phyloP scores from a whole-genome alignment of 1,284 basidiomycete genomes.

The Malassezia yamatoensis region DNA sequence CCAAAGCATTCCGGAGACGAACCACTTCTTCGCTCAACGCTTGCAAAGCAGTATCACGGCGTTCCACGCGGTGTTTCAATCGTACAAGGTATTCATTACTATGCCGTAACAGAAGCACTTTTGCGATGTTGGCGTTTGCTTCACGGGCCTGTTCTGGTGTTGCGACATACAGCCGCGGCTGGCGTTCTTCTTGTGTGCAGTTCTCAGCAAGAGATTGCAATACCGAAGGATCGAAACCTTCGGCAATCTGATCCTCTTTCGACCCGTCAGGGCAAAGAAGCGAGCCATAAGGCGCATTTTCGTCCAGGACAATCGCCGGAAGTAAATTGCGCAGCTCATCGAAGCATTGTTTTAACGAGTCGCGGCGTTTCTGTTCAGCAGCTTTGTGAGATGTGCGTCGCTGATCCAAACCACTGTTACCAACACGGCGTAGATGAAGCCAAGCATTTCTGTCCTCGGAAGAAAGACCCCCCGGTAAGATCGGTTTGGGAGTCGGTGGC shows the following conservation, averaged over 20 bases:
- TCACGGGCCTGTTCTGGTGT: conserved; percentile 22
- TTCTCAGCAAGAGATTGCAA: conserved; percentile 9
- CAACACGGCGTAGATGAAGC: conserved; percentile 26
- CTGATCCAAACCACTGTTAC: conserved; percentile 44
- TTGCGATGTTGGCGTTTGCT: conserved; percentile 69
- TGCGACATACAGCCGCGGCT: neutral
- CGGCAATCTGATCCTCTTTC: conserved; percentile 32
- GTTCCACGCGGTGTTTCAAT: conserved; percentile 66
- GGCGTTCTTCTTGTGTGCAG: neutral
- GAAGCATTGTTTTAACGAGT: conserved; percentile 88
- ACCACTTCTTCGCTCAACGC: conserved; percentile 61
- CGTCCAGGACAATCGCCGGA: conserved; percentile 52
- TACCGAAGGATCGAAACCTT: conserved; percentile 28
- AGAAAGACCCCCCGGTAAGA: conserved; percentile 26
- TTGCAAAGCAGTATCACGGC: conserved; percentile 71
- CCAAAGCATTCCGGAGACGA: conserved; percentile 53
- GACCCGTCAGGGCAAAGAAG: conserved; percentile 39
- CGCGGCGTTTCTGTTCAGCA: conserved; percentile 90
- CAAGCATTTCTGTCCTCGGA: conserved; percentile 31
- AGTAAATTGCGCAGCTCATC: conserved; percentile 80
- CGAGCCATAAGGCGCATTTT: conserved; percentile 40
- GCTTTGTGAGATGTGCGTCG: conserved; percentile 89
- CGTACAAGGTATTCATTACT: conserved; percentile 75
- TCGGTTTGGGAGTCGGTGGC: conserved; percentile 15
- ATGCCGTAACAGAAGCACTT: conserved; percentile 79